Conservation (phyloP, 768 basidiomycete species). For the Fomitopsis pulvina region DNA sequence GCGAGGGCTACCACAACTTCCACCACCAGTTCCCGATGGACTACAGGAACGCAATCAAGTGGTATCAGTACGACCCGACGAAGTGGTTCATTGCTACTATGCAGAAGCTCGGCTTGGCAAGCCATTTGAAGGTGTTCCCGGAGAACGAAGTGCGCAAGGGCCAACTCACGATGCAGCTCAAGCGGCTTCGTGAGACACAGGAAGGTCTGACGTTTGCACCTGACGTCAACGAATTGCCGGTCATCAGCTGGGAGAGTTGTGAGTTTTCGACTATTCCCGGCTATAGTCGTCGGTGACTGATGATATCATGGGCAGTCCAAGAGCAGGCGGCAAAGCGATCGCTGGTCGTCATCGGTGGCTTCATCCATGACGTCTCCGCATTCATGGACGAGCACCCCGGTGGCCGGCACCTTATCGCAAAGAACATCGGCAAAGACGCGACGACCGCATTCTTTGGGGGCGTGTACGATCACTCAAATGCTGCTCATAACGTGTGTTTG, state of each 20-base stretch:
- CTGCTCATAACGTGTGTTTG: slow-evolving; percentile 63
- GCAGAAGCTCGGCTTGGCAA: slow-evolving; percentile 62
- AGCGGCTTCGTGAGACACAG: slow-evolving; percentile 57
- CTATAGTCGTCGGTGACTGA: neutral
- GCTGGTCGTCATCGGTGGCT: slow-evolving; percentile 74
- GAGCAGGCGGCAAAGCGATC: slow-evolving; percentile 57
- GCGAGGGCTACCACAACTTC: slow-evolving; percentile 85
- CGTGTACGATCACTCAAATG: slow-evolving; percentile 75
- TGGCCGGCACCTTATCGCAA: slow-evolving; percentile 51
- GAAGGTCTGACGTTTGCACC: slow-evolving; percentile 60
- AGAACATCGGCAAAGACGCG: slow-evolving; percentile 72
- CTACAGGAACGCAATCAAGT: slow-evolving; percentile 46
- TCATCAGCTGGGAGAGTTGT: slow-evolving; percentile 82
- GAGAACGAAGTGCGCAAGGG: slow-evolving; percentile 85
- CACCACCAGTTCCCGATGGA: slow-evolving; percentile 56
- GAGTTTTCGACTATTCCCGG: slow-evolving; percentile 23
- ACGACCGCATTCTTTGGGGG: slow-evolving; percentile 86
- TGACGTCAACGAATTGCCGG: slow-evolving; percentile 52
- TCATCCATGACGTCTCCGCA: slow-evolving; percentile 76
- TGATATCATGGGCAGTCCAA: slow-evolving; percentile 48
- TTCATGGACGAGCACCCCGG: slow-evolving; percentile 81
- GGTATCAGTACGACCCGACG: slow-evolving; percentile 70
- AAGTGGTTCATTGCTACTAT: slow-evolving; percentile 77
- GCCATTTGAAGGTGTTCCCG: slow-evolving; percentile 77
- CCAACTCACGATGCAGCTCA: slow-evolving; percentile 77